A percentile compares a stretch with the other conserved stretches of the same genome.
Evolutionary conservation across 176 grass and related monocot genomes (phyloP).

Genomic region (Oryza nivara): DNA sequence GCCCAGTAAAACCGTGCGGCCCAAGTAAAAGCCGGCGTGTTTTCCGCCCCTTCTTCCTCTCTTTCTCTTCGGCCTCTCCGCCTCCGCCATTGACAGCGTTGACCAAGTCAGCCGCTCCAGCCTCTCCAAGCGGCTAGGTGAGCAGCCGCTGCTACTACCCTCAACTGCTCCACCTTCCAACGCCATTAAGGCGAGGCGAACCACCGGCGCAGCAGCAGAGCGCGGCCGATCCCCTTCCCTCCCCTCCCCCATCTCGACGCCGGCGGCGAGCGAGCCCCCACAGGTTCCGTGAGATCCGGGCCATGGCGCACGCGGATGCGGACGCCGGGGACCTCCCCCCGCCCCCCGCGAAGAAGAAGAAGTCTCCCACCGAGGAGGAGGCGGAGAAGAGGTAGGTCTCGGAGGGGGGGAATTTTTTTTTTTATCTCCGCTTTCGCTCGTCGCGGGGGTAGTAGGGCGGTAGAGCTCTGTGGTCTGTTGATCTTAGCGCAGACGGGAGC

Average conservation of each 20-base stretch:
- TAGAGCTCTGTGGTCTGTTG: neutral
- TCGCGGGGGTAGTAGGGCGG: neutral
- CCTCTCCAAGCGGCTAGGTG: constrained; percentile 4
- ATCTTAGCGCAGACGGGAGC: neutral
- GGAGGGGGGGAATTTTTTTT: neutral
- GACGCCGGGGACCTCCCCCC: constrained; percentile 44
- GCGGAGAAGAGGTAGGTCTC: constrained; percentile 74
- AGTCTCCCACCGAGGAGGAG: constrained; percentile 68
- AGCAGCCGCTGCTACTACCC: constrained; percentile 21
- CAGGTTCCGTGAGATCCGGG: constrained; percentile 24
- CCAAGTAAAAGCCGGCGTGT: constrained; percentile 15
- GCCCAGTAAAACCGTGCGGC: neutral
- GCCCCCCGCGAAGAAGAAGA: constrained; percentile 73
- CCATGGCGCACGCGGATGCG: constrained; percentile 49
- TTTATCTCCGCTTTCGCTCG: neutral
- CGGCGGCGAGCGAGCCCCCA: neutral
- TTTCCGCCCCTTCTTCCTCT: too few species aligned
- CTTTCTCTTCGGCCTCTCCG: neutral
- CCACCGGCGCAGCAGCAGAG: neutral
- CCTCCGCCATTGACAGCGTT: constrained; percentile 43
- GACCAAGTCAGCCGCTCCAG: constrained; percentile 8
- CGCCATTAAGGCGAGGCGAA: constrained; percentile 16
- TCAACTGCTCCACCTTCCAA: constrained; percentile 40
- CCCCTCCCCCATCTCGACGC: neutral
- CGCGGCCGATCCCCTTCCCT: neutral